Percentiles rank a stretch among this genome's conserved stretches.
phyloP scores from a whole-genome alignment of 805 yeast genomes.

The Yarrowia sp. region DNA sequence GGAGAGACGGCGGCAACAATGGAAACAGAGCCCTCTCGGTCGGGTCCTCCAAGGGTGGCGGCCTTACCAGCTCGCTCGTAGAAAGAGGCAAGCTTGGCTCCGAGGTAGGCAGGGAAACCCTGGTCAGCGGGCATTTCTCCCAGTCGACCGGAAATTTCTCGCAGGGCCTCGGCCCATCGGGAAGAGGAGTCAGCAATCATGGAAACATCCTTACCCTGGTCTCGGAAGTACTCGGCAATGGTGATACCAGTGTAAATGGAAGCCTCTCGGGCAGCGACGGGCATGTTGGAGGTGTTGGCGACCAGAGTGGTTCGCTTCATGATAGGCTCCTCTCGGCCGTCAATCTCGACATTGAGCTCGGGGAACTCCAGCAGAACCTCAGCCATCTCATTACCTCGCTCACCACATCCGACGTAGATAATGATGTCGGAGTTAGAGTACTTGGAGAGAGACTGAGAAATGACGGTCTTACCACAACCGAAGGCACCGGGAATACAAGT shows the following conservation, averaged over 20 bases:
- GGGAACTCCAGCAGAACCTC: constrained; percentile 99
- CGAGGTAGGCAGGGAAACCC: constrained; percentile 99
- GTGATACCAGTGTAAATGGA: constrained; percentile 99
- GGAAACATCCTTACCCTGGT: constrained; percentile 98
- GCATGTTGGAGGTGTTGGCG: constrained; percentile 99
- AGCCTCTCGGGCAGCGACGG: constrained; percentile 99
- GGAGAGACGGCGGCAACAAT: constrained; percentile 99
- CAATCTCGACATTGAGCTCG: constrained; percentile 86
- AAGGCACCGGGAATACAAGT: constrained; percentile 99
- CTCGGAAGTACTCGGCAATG: constrained; percentile 98
- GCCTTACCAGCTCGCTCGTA: constrained; percentile 99
- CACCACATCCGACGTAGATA: constrained; percentile 96
- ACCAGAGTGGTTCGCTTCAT: constrained; percentile 99
- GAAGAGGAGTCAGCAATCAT: constrained; percentile 99
- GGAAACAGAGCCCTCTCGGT: constrained; percentile 97
- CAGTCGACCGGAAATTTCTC: constrained; percentile 99
- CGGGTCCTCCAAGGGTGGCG: constrained; percentile 92
- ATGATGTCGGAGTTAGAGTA: constrained; percentile 97
- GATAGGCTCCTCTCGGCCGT: constrained; percentile 95
- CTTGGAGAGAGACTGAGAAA: constrained; percentile 95
- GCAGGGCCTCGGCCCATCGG: constrained; percentile 99
- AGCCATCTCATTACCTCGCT: constrained; percentile 99
- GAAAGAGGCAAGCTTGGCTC: constrained; percentile 98
- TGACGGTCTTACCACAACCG: constrained; percentile 99
- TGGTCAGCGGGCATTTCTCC: constrained; percentile 99